phyloP scores from a whole-genome alignment of 2,329 filamentous ascomycete genomes.

The Colletotrichum destructivum region DNA sequence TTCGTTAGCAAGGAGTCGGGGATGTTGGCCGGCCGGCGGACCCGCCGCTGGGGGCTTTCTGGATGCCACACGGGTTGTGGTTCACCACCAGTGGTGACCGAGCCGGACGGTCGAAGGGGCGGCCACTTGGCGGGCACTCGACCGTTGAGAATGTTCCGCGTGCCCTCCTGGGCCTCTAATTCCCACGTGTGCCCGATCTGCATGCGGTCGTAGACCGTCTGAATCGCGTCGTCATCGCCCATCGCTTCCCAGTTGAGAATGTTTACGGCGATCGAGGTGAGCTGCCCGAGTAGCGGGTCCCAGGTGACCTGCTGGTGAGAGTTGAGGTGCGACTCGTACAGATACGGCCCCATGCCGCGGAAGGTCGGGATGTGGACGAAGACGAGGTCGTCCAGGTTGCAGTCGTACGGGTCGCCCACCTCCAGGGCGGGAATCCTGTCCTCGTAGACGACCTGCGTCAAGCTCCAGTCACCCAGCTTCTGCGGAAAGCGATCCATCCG shows the following conservation, averaged over 20 bases:
- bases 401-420: conserved; percentile 23
- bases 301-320: neutral
- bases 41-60: neutral
- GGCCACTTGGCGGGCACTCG: neutral
- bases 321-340: neutral
- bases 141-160: neutral
- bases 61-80: neutral
- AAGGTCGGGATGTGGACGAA: neutral
- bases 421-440: neutral
- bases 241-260: conserved; percentile 10
- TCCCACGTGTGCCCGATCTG: neutral
- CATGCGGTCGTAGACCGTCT: neutral
- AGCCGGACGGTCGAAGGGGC: neutral
- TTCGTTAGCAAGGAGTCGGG: neutral
- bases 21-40: neutral
- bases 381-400: conserved; percentile 21
- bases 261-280: conserved; percentile 4
- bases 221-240: neutral
- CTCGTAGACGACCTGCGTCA: conserved; percentile 6
- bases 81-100: no score
- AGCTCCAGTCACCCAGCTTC: conserved; percentile 9
- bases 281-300: conserved; percentile 13
- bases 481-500: neutral
- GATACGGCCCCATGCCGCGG: neutral
- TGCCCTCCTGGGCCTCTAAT: neutral